Conservation (phyloP, 352 stramenopile species). For the Globisporangium lucens region DNA sequence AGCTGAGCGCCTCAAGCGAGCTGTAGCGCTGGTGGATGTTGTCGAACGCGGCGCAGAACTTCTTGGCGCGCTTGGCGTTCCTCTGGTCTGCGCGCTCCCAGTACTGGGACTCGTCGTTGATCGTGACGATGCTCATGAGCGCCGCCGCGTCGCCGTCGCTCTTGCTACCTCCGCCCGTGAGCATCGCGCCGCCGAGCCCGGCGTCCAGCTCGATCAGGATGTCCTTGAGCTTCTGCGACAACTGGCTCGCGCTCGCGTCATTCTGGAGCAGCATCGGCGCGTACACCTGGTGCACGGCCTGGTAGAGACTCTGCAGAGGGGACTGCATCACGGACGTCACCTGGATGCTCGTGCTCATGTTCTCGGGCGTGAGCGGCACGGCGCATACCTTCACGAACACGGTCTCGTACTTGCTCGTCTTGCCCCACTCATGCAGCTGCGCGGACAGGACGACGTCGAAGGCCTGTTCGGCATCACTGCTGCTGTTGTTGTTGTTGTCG, state of each 20-base stretch:
- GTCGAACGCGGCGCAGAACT: conserved; percentile 80
- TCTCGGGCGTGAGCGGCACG: conserved; percentile 52
- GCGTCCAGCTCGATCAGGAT: conserved; percentile 71
- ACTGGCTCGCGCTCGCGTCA: conserved; percentile 32
- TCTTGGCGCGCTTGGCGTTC: conserved; percentile 63
- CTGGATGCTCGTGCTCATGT: conserved; percentile 71
- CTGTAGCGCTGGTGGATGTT: conserved; percentile 79
- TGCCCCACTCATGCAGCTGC: conserved; percentile 21
- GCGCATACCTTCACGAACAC: conserved; percentile 67
- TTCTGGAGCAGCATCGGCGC: conserved; percentile 67
- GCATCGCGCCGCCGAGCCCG: conserved; percentile 46
- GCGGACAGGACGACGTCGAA: conserved; percentile 27
- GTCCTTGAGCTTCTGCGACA: conserved; percentile 84
- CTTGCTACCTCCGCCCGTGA: conserved; percentile 12
- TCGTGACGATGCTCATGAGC: conserved; percentile 77
- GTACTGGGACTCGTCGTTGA: conserved; percentile 86
- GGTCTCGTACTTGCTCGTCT: conserved; percentile 22
- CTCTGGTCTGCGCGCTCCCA: conserved; percentile 69
- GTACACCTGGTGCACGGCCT: conserved; percentile 80
- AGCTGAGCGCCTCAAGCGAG: conserved; percentile 48
- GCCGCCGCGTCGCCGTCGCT: conserved; percentile 30
- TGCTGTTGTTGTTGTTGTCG: conserved; percentile 16
- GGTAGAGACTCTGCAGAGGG: conserved; percentile 77
- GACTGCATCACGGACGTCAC: conserved; percentile 65
- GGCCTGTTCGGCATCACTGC: neutral